Evolutionary conservation across 192 early-diverging fungal genomes (phyloP).

Genomic region (Gigaspora rosea): DNA sequence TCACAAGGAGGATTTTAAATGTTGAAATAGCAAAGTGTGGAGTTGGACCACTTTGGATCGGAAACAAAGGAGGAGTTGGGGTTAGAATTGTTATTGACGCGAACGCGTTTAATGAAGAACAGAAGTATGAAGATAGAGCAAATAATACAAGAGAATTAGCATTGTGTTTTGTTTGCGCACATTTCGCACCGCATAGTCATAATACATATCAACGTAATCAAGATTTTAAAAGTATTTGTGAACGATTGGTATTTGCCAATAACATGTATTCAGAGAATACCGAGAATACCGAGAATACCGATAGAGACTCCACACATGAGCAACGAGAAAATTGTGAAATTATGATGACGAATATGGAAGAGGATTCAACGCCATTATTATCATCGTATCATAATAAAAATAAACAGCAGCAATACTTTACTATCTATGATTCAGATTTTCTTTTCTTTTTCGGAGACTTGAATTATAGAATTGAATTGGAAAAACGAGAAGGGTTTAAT

Average conservation of each 20-base stretch:
- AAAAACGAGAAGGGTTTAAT: background rate
- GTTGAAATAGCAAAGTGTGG: slow-evolving; percentile 36
- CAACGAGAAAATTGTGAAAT: background rate
- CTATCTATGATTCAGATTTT: slow-evolving; percentile 33
- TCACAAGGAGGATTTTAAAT: slow-evolving; percentile 33
- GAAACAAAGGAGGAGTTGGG: slow-evolving; percentile 48
- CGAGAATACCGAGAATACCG: background rate
- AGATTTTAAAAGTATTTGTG: slow-evolving; percentile 26
- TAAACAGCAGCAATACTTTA: background rate
- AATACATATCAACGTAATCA: slow-evolving; percentile 25
- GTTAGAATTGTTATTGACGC: slow-evolving; percentile 33
- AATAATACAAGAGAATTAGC: background rate
- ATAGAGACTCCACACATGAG: background rate
- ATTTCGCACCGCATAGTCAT: slow-evolving; percentile 35
- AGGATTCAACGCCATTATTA: background rate
- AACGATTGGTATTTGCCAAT: slow-evolving; percentile 23
- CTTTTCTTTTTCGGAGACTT: slow-evolving; percentile 37
- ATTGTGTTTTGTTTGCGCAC: slow-evolving; percentile 33
- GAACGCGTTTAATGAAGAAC: background rate
- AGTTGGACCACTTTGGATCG: slow-evolving; percentile 38
- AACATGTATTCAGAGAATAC: background rate
- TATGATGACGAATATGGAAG: background rate
- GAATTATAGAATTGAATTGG: slow-evolving; percentile 34
- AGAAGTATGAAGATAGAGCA: background rate
- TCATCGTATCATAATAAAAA: background rate